phyloP scores from a whole-genome alignment of 495 filamentous ascomycete genomes.

The Cladorrhinum samala region DNA sequence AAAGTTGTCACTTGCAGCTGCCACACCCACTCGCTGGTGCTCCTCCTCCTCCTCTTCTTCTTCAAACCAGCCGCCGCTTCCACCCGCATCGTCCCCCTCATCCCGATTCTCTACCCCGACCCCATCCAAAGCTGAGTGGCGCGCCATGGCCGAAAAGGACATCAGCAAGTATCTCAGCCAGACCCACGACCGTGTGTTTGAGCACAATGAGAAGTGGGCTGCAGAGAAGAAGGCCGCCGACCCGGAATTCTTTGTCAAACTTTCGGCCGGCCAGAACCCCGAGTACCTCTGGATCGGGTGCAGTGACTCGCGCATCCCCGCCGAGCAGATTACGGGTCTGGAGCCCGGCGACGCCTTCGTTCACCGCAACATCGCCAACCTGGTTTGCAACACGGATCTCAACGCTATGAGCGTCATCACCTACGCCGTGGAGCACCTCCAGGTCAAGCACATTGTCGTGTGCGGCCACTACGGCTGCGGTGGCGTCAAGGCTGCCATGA shows the following conservation, averaged over 20 bases:
- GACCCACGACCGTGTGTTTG: constrained; percentile 49
- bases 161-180: constrained; percentile 39
- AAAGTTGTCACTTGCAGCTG: too few relatives aligned
- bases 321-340: constrained; percentile 54
- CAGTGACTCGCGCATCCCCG: constrained; percentile 57
- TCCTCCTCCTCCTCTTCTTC: too few relatives aligned
- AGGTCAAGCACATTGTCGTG: constrained; percentile 60
- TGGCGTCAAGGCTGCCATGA: constrained; percentile 57
- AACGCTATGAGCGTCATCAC: constrained; percentile 58
- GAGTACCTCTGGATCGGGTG: constrained; percentile 63
- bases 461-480: constrained; percentile 62
- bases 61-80: too few relatives aligned
- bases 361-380: constrained; percentile 60
- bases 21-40: too few relatives aligned
- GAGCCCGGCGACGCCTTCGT: constrained; percentile 55
- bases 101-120: neutral
- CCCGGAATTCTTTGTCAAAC: constrained; percentile 50
- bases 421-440: constrained; percentile 53
- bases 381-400: constrained; percentile 52
- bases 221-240: constrained; percentile 41
- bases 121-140: constrained; percentile 8
- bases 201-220: constrained; percentile 51
- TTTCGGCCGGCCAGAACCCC: constrained; percentile 48
- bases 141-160: constrained; percentile 32
- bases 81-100: too few relatives aligned